Conservation (phyloP, 2,329 filamentous ascomycete genomes). For the Colletotrichum zoysiae region DNA sequence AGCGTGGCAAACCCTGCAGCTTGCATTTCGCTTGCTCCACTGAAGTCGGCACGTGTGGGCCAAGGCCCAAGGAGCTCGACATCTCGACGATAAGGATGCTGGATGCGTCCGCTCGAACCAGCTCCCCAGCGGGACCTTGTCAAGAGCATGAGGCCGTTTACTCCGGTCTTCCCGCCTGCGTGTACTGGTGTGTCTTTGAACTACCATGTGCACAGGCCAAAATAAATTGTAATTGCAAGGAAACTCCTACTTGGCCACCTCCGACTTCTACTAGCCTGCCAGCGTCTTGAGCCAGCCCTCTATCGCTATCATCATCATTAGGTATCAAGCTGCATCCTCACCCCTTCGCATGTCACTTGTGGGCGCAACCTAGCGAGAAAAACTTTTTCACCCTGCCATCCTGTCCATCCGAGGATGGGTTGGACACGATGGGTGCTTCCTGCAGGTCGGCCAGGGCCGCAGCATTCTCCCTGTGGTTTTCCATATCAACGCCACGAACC, state of each 20-base stretch:
- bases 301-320: no score
- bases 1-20: constrained; percentile 8
- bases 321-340: no score
- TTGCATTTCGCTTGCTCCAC: constrained; percentile 14
- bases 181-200: background rate
- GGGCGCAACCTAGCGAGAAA: no score
- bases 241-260: no score
- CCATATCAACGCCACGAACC: constrained; percentile 18
- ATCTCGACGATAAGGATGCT: background rate
- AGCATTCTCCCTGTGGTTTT: background rate
- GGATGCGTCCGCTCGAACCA: constrained; percentile 14
- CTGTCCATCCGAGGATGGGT: background rate
- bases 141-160: constrained; percentile 18
- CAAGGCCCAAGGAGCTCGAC: no score
- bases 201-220: no score
- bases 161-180: constrained; percentile 1
- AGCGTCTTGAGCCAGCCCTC: no score
- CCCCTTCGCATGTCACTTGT: no score
- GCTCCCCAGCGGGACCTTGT: constrained; percentile 22
- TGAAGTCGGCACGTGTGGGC: background rate
- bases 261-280: no score
- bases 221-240: no score
- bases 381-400: no score
- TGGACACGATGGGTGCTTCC: background rate
- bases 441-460: background rate